phyloP scores from a whole-genome alignment of 2,329 filamentous ascomycete species.

The Verticillium albo-atrum region DNA sequence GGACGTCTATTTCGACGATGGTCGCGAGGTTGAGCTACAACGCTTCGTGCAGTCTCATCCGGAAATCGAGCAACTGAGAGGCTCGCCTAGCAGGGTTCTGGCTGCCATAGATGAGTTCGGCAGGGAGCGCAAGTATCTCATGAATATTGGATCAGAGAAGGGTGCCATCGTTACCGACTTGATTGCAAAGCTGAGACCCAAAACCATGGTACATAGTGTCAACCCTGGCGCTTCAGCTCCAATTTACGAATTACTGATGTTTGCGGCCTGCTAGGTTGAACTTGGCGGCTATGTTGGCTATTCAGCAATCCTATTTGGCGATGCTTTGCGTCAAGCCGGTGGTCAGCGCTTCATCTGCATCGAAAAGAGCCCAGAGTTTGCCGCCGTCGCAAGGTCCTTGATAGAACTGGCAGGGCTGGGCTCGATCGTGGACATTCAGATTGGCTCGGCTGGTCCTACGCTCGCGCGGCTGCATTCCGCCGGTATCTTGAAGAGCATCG shows the following conservation, averaged over 20 bases:
- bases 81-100: slow-evolving; percentile 60
- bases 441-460: slow-evolving; percentile 65
- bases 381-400: slow-evolving; percentile 63
- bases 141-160: slow-evolving; percentile 77
- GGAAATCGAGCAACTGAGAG: slow-evolving; percentile 58
- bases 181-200: slow-evolving; percentile 62
- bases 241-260: background rate
- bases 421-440: slow-evolving; percentile 64
- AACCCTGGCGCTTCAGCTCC: background rate
- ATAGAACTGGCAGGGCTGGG: slow-evolving; percentile 70
- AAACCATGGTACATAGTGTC: slow-evolving; percentile 50
- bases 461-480: slow-evolving; percentile 54
- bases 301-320: slow-evolving; percentile 71
- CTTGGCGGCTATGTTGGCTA: slow-evolving; percentile 80
- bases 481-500: slow-evolving; percentile 54
- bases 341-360: slow-evolving; percentile 66
- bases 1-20: slow-evolving; percentile 57
- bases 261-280: slow-evolving; percentile 48
- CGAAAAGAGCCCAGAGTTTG: slow-evolving; percentile 71
- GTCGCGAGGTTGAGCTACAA: slow-evolving; percentile 68
- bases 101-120: slow-evolving; percentile 65
- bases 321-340: slow-evolving; percentile 58
- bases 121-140: slow-evolving; percentile 63
- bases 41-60: slow-evolving; percentile 62
- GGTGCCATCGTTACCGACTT: slow-evolving; percentile 65